Evolutionary conservation across 1,284 basidiomycete genomes (phyloP), one percentile per base, ranked within the genome.

Genomic region (Sanguinoderma infundibulare): DNA sequence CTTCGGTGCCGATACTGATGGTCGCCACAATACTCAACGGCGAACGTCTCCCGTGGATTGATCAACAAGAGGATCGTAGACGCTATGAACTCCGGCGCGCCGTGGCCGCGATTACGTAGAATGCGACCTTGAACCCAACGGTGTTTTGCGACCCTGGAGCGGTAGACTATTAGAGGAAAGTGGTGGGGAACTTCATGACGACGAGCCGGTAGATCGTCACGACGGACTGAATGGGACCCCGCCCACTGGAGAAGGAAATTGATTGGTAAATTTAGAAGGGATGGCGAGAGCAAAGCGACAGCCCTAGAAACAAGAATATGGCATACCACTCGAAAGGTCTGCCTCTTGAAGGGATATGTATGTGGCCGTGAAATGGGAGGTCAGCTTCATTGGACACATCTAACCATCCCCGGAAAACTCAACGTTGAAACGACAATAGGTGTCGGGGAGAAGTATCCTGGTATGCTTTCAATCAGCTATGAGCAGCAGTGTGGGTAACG

Each of bases 41-140:
- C 51, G 44, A 59, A 59, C 10, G 17, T 28, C 5, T 32, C 15
- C 12, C 44, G 34, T 14, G 35, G 42, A 35, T 59, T 53, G 24
- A 59, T 32, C 14, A n/a, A 20, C 22, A 54, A 6, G 12, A 59
- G 53, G 22, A 59, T 32, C 24, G 57, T 52, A 35, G 44, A 35
- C 10, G 57, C 15, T 28, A 47, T 12, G 38, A 54, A 54, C 36
- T 59, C 57, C 17, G 57, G 52, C 10, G 20, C 26, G 26, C 10
- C 51, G 30, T 59, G 51, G 42, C 54, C 32, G 24, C n/a, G n/a
- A n/a, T n/a, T n/a, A 54, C 30, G 39, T 83, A 83, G 68, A 83
- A 83, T 0, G 67, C 59, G 8, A 72, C 73, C 67, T 83, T 82
- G n/a, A 72, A 74, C 12, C 72, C 77, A 1, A 17, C 4, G 10